Evolutionary conservation across 108 stramenopile genomes (phyloP).

Genomic region (Cylindrotheca fusiformis): DNA sequence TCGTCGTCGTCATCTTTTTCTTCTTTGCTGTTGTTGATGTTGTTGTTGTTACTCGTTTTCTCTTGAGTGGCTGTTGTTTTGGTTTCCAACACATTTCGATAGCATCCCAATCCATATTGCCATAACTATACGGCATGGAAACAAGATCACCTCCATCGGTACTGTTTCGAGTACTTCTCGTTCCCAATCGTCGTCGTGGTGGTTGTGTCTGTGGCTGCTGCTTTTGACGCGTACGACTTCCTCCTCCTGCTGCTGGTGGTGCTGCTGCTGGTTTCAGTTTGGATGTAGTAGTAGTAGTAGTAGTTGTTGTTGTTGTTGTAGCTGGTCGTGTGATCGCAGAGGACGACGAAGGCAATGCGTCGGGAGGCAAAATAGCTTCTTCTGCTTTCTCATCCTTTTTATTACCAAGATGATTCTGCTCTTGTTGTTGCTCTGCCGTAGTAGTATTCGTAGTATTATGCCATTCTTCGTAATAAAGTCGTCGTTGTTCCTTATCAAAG

Average conservation of each 20-base stretch:
- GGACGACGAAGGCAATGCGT: background rate
- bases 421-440: background rate
- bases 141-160: background rate
- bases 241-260: too few species aligned
- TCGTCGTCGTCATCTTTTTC: too few species aligned
- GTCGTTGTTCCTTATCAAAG: background rate
- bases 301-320: too few species aligned
- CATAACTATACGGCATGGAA: constrained; percentile 8
- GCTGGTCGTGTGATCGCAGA: background rate
- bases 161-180: background rate
- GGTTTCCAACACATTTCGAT: constrained; percentile 1
- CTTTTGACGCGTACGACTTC: too few species aligned
- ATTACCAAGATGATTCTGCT: background rate
- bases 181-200: background rate
- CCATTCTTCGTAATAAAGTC: background rate
- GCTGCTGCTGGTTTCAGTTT: too few species aligned
- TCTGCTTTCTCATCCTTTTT: background rate
- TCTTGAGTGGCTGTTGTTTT: too few species aligned
- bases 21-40: too few species aligned
- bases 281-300: too few species aligned
- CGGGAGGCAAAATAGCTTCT: background rate
- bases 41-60: too few species aligned
- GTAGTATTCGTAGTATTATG: background rate
- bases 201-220: too few species aligned
- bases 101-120: constrained; percentile 14